phyloP scores from a whole-genome alignment of 202 grass and related monocot species.

The Panicum hallii region DNA sequence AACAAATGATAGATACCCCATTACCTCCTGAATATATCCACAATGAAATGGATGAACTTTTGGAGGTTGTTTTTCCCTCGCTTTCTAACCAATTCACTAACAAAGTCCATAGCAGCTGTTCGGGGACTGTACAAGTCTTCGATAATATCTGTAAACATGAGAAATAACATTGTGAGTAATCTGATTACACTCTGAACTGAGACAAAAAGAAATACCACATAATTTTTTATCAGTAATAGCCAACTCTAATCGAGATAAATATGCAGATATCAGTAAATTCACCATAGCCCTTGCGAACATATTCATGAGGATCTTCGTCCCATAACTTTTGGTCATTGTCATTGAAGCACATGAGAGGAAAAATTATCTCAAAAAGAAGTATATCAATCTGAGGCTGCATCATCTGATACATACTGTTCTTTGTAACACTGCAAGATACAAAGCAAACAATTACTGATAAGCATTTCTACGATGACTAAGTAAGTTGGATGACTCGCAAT shows the following conservation, averaged over 20 bases:
- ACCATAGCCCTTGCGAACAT: slow-evolving; percentile 99
- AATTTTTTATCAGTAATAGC: slow-evolving; percentile 7
- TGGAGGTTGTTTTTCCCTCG: slow-evolving; percentile 80
- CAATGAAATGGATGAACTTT: slow-evolving; percentile 87
- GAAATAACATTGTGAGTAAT: not conserved
- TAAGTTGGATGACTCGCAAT: not conserved
- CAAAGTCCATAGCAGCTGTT: slow-evolving; percentile 88
- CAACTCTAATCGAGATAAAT: slow-evolving; percentile 12
- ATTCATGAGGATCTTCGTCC: slow-evolving; percentile 98
- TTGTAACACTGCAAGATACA: slow-evolving; percentile 76
- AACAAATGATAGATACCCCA: slow-evolving; percentile 21
- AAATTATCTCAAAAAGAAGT: slow-evolving; percentile 93
- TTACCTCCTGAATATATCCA: slow-evolving; percentile 74
- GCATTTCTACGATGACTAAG: not conserved
- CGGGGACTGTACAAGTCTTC: slow-evolving; percentile 86
- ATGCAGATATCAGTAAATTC: slow-evolving; percentile 41
- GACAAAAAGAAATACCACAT: slow-evolving; percentile 3
- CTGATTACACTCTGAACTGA: not conserved
- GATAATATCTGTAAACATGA: slow-evolving; percentile 69
- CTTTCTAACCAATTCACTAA: slow-evolving; percentile 88
- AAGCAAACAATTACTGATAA: slow-evolving; percentile 31
- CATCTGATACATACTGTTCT: slow-evolving; percentile 93
- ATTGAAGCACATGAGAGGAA: slow-evolving; percentile 98
- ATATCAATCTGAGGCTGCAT: slow-evolving; percentile 88
- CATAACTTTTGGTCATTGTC: slow-evolving; percentile 92